phyloP scores from a whole-genome alignment of 441 rosid species.

The Croton laevigatus region DNA sequence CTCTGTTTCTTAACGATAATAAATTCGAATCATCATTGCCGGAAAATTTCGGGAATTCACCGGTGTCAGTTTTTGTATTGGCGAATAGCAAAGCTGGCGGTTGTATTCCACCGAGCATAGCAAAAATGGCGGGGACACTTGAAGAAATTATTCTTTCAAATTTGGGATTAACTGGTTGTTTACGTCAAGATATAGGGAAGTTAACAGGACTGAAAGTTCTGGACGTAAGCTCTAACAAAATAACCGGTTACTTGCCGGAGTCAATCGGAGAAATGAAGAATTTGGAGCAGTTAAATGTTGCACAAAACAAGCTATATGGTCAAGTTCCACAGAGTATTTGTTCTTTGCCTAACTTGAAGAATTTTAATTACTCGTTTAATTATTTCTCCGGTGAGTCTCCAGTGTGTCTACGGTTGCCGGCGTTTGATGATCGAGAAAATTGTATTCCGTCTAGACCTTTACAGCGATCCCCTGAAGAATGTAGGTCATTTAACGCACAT shows the following conservation, averaged over 20 bases:
- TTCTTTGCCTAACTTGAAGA: slow-evolving; percentile 55
- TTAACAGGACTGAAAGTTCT: slow-evolving; percentile 54
- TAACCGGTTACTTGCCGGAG: slow-evolving; percentile 62
- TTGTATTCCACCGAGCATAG: slow-evolving; percentile 64
- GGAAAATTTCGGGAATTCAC: slow-evolving; percentile 66
- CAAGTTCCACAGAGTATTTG: slow-evolving; percentile 60
- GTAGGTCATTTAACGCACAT: slow-evolving; percentile 48
- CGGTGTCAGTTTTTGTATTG: slow-evolving; percentile 70
- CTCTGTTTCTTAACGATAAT: slow-evolving; percentile 76
- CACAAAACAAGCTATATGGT: slow-evolving; percentile 59
- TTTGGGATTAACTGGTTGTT: slow-evolving; percentile 58
- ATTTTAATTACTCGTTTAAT: slow-evolving; percentile 69
- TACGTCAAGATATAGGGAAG: slow-evolving; percentile 51
- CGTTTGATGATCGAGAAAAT: slow-evolving; percentile 51
- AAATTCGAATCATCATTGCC: slow-evolving; percentile 63
- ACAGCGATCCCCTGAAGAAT: slow-evolving; percentile 57
- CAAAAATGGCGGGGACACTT: slow-evolving; percentile 57
- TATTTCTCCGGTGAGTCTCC: slow-evolving; percentile 57
- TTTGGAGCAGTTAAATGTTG: slow-evolving; percentile 72
- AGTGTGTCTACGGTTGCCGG: slow-evolving; percentile 45
- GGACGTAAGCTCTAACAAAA: slow-evolving; percentile 58
- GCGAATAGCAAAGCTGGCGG: slow-evolving; percentile 58
- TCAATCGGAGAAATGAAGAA: slow-evolving; percentile 53
- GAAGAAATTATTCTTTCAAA: slow-evolving; percentile 51
- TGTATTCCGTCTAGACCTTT: slow-evolving; percentile 58